Evolutionary conservation across 2,329 filamentous ascomycete genomes (phyloP).

Genomic region (Fusarium guadeloupense): DNA sequence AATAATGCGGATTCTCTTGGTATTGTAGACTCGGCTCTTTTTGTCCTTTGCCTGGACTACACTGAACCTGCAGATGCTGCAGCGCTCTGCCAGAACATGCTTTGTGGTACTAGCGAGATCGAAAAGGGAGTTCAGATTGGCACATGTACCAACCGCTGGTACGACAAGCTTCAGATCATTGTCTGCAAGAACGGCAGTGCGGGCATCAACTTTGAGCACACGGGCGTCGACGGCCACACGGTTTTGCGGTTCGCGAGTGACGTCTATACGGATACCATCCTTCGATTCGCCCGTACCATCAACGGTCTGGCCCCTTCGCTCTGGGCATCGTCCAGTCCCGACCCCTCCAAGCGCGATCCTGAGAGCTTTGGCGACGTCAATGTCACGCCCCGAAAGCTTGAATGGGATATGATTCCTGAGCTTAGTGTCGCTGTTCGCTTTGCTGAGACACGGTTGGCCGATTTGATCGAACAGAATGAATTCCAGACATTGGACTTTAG

Average conservation of each 20-base stretch:
- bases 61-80: constrained; percentile 83
- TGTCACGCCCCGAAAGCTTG: constrained; percentile 93
- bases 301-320: constrained; percentile 91
- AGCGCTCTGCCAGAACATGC: constrained; percentile 97
- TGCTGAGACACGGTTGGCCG: constrained; percentile 91
- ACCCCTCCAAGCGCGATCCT: constrained; percentile 91
- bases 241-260: constrained; percentile 96
- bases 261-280: constrained; percentile 95
- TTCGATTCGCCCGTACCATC: constrained; percentile 93
- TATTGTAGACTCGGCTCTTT: constrained; percentile 93
- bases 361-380: constrained; percentile 92
- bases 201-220: constrained; percentile 99
- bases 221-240: constrained; percentile 96
- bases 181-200: constrained; percentile 99
- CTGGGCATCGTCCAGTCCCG: constrained; percentile 90
- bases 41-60: constrained; percentile 91
- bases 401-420: constrained; percentile 97
- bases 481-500: constrained; percentile 91
- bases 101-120: constrained; percentile 92
- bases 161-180: constrained; percentile 98
- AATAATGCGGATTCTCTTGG: constrained; percentile 97
- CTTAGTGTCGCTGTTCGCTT: constrained; percentile 91
- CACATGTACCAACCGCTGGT: constrained; percentile 98
- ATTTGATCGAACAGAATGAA: constrained; percentile 96
- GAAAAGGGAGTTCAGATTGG: constrained; percentile 95